Base-by-base conservation (phyloP, 2,329 filamentous ascomycete species). In the Parascedosporium putredinis region DNA sequence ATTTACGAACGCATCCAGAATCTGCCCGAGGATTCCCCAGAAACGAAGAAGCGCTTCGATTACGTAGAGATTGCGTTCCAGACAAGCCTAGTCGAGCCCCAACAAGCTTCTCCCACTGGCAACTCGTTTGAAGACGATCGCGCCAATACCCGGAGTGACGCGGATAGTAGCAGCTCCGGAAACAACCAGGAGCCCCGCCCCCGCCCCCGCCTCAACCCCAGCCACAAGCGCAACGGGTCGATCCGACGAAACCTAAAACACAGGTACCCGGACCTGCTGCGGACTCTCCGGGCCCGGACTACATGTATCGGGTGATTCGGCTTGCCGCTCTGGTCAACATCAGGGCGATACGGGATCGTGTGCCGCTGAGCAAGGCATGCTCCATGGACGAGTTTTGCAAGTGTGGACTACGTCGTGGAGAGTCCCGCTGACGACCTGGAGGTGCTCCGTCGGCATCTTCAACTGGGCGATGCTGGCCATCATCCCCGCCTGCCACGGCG, bases 341-440 rank as follows among this genome's bases (percentile, higher is more conserved):
- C 50, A 63, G 64, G 3, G 71, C 74, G 2, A 71, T 78, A 38
- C 58, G 66, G 25, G 52, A 58, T 8, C 67, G 71, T 3, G 60
- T 56, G 2, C 69, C 73, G 0, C 70, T 75, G 12, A 67, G 67
- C 48, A 51, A 56, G 5, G 59, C 69, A 1, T 70, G 73, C 49
- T 61, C 60, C 3, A 52, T 62, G 3, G 53, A 56, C 7, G 69
- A 74, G 40, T 69, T 74, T 50, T 63, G 8, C 56, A 58, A 40
- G 64, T 77, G 4, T 78, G 74, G 74, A 62, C 61, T 12, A 65
- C 66, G 2, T 62, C 69, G 9, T 76, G 74, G 73, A 62, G 66
- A 16, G 67, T 73, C 4, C 66, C 70, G 2, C 60, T 75, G 29
- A 59, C 67, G 2, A 64, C 62, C 4, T 75, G 73, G 73, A 69